A percentile compares a stretch with the other conserved stretches of the same genome.
phyloP scores from a whole-genome alignment of 257 asterid species.

The Cruciata laevipes region DNA sequence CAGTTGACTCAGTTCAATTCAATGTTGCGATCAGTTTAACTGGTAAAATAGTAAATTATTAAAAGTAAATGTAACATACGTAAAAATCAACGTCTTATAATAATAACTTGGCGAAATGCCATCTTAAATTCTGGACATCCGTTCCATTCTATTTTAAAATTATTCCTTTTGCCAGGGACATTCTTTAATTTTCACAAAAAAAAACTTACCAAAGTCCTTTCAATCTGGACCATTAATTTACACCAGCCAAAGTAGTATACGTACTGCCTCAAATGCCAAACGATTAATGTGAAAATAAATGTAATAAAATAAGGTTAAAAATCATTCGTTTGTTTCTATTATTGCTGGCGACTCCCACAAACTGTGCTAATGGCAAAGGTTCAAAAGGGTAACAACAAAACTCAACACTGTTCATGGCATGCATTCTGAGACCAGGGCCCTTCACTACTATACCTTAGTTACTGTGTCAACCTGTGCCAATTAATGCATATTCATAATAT shows the following conservation, averaged over 20 bases:
- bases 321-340: background rate
- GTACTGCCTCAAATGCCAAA: background rate
- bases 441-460: conserved; percentile 7
- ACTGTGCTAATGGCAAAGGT: conserved; percentile 15
- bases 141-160: background rate
- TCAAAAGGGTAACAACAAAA: conserved; percentile 23
- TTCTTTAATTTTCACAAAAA: conserved; percentile 3
- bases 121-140: background rate
- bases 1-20: too few species aligned
- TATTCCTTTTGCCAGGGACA: conserved; percentile 2
- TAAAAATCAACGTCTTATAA: too few species aligned
- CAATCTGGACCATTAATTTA: conserved; percentile 6
- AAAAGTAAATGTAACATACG: too few species aligned
- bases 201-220: conserved; percentile 1
- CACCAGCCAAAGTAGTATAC: background rate
- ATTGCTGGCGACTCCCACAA: conserved; percentile 1
- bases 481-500: background rate
- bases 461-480: conserved; percentile 5
- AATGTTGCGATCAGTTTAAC: too few species aligned
- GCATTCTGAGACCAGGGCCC: conserved; percentile 9
- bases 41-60: too few species aligned
- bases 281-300: too few species aligned
- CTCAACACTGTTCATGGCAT: conserved; percentile 8
- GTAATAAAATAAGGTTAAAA: background rate
- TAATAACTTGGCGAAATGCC: too few species aligned